phyloP scores from a whole-genome alignment of 331 rosid species.

The Erythrophleum ivorense region DNA sequence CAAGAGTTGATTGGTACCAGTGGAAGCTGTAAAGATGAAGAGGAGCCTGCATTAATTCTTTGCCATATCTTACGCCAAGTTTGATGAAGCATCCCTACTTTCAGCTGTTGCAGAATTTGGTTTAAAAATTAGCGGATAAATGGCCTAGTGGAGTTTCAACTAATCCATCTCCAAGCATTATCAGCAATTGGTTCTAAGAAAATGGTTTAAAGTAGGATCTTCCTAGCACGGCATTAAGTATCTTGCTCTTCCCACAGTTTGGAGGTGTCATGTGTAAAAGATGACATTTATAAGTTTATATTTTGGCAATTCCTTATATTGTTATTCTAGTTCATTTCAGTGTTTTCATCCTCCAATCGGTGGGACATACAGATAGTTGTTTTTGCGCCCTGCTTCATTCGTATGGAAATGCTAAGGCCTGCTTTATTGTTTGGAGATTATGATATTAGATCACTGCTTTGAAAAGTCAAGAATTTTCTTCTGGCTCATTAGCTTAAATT shows the following conservation, averaged over 20 bases:
- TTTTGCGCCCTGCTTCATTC: neutral
- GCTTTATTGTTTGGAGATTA: constrained; percentile 1
- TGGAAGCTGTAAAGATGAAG: constrained; percentile 36
- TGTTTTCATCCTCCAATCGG: constrained; percentile 5
- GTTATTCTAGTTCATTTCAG: neutral
- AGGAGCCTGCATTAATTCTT: constrained; percentile 58
- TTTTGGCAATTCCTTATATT: neutral
- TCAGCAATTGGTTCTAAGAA: constrained; percentile 62
- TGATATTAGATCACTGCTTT: neutral
- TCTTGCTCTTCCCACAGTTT: constrained; percentile 59
- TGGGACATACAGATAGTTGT: neutral
- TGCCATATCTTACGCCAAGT: constrained; percentile 55
- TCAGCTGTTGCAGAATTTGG: constrained; percentile 64
- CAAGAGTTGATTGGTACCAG: constrained; percentile 58
- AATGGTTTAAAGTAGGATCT: constrained; percentile 47
- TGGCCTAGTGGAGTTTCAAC: constrained; percentile 56
- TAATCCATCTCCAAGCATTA: constrained; percentile 46
- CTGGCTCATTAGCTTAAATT: neutral
- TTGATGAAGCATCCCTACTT: constrained; percentile 71
- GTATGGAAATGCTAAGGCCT: neutral
- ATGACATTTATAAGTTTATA: neutral
- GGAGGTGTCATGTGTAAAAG: neutral
- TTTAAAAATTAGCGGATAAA: constrained; percentile 59
- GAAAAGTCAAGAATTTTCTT: neutral
- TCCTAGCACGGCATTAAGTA: constrained; percentile 61